Evolutionary conservation across 495 filamentous ascomycete species (phyloP), one percentile per base, ranked within the genome.

Genomic region (Hamigera avellanea): DNA sequence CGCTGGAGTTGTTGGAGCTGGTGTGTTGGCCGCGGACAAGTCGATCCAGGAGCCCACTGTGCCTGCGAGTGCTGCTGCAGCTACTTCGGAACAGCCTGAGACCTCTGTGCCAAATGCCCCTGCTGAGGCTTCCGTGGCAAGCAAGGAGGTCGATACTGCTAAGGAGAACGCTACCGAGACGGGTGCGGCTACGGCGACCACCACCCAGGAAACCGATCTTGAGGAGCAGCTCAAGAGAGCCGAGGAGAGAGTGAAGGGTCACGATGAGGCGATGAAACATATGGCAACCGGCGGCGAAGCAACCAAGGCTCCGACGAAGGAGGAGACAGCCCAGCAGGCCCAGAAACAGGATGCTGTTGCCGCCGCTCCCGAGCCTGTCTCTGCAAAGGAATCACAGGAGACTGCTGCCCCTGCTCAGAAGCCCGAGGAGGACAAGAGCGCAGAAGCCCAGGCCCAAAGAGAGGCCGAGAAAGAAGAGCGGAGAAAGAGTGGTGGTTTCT

Each of bases 401-500:
- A 36, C 35, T 21, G 19, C 40, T 8, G 41, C 29, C 15, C 23
- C 35, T n/a, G 8, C 19, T 23, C 15, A 40, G 13, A 41, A 47
- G 38, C 17, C 44, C 19, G 43, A 42, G 18, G 39, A 45, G 28
- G 38, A 31, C 36, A n/a, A n/a, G n/a, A n/a, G n/a, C n/a, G n/a
- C n/a, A n/a, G 39, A 45, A 33, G 21, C 33, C 14, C 13, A 26
- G 35, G 35, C 15, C 19, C 19, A 37, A 23, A n/a, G n/a, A n/a
- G n/a, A n/a, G n/a, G n/a, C n/a, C n/a, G n/a, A n/a, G n/a, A 39
- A 21, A 15, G 40, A 17, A 21, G 21, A 53, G 41, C 48, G 43
- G 19, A 51, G 48, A 44, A 57, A 41, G 17, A 41, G 35, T 32
- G 39, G 50, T 27, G 33, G 45, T 26, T 49, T 57, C 36, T 43